Evolutionary conservation across 805 yeast genomes (phyloP).

Genomic region (Isabelozyma gotoi): DNA sequence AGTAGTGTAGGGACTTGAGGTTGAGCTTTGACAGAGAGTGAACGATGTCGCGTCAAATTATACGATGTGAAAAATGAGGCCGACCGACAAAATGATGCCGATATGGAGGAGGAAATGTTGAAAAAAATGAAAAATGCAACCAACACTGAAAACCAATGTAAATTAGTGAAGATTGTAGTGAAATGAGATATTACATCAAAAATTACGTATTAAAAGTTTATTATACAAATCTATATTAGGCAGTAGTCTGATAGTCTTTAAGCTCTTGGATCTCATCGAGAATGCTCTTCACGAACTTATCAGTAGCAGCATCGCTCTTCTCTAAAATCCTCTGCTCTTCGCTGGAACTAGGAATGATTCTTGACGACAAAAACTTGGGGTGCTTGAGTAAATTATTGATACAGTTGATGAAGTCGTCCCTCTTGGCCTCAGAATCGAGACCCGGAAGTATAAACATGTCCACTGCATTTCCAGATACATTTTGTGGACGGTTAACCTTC

Average conservation of each 20-base stretch:
- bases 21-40: background rate
- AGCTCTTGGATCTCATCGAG: conserved; percentile 38
- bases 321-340: conserved; percentile 65
- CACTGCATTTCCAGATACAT: conserved; percentile 9
- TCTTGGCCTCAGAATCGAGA: conserved; percentile 56
- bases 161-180: no score
- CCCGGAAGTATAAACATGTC: conserved; percentile 52
- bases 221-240: background rate
- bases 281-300: conserved; percentile 25
- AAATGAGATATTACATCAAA: no score
- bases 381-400: conserved; percentile 77
- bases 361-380: conserved; percentile 76
- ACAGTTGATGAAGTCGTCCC: conserved; percentile 58
- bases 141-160: no score
- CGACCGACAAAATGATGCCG: no score
- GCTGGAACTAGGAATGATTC: conserved; percentile 59
- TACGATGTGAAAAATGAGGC: background rate
- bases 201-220: no score
- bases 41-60: background rate
- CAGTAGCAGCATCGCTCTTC: conserved; percentile 34
- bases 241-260: conserved; percentile 20
- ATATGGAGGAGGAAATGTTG: no score
- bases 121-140: background rate
- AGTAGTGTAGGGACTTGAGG: background rate
- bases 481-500: conserved; percentile 5